phyloP scores from a whole-genome alignment of 768 basidiomycete genomes.

The Cystofilobasidium capitatum region DNA sequence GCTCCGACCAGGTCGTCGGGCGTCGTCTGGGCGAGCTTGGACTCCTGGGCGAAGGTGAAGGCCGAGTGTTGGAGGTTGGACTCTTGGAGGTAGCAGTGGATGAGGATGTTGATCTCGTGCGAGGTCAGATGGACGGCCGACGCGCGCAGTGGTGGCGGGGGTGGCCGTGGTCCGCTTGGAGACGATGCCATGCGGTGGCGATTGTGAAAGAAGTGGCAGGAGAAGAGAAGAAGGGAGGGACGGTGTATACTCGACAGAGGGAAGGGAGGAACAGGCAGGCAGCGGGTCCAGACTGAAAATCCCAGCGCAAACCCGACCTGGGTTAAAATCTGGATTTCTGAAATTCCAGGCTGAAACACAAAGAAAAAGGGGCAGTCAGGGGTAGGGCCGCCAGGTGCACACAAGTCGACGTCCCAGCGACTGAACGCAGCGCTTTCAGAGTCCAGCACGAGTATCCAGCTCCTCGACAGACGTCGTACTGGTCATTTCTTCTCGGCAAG shows the following conservation, averaged over 20 bases:
- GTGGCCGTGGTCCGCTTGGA: not conserved
- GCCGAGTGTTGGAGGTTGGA: slow-evolving; percentile 25
- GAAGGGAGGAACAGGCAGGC: too few relatives aligned
- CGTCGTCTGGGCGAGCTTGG: slow-evolving; percentile 16
- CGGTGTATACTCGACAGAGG: not conserved
- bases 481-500: not conserved
- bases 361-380: too few relatives aligned
- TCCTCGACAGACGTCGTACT: not conserved
- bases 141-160: slow-evolving; percentile 3
- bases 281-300: not conserved
- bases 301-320: too few relatives aligned
- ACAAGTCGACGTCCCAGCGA: too few relatives aligned
- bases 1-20: slow-evolving; percentile 5
- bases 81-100: slow-evolving; percentile 24
- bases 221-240: too few relatives aligned
- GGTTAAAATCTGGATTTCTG: too few relatives aligned
- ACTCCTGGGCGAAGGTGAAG: slow-evolving; percentile 24
- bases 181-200: not conserved
- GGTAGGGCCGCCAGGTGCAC: too few relatives aligned
- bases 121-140: slow-evolving; percentile 19
- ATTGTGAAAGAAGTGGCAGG: not conserved
- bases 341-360: too few relatives aligned
- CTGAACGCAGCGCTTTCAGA: not conserved
- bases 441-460: not conserved
- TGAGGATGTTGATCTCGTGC: slow-evolving; percentile 21